phyloP scores from a whole-genome alignment of 306 rosid genomes.

The Morella rubra region DNA sequence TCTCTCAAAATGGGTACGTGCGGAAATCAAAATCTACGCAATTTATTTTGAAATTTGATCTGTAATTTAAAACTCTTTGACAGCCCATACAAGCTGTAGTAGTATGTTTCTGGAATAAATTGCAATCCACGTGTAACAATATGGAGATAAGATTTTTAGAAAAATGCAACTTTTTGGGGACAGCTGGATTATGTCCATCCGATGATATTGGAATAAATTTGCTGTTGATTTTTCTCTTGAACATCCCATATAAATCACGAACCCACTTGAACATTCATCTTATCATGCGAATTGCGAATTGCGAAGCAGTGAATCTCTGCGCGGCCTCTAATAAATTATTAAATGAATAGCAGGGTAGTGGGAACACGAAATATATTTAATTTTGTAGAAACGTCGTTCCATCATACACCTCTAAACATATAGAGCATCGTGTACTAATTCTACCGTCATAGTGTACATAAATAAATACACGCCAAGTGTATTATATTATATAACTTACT shows the following conservation, averaged over 20 bases:
- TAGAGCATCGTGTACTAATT: constrained; percentile 17
- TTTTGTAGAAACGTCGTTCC: neutral
- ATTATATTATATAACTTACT: constrained; percentile 10
- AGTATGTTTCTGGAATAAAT: too few species aligned
- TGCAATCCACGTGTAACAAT: too few species aligned
- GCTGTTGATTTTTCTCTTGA: too few species aligned
- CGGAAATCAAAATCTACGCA: too few species aligned
- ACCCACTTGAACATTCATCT: neutral
- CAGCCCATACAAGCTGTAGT: too few species aligned
- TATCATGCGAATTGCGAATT: constrained; percentile 14
- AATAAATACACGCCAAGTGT: neutral
- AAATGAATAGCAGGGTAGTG: neutral
- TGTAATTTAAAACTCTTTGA: too few species aligned
- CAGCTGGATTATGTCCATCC: too few species aligned
- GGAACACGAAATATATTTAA: neutral
- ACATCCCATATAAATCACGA: neutral
- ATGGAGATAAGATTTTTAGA: too few species aligned
- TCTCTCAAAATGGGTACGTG: too few species aligned
- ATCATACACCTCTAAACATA: neutral
- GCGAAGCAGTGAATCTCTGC: constrained; percentile 15
- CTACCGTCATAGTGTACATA: constrained; percentile 1
- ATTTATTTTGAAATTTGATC: too few species aligned
- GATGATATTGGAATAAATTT: too few species aligned
- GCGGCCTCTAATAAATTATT: neutral
- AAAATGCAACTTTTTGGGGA: too few species aligned